Evolutionary conservation across 345 rosid species (phyloP), one percentile per base, ranked within the genome.

Genomic region (Rhodamnia argentea): DNA sequence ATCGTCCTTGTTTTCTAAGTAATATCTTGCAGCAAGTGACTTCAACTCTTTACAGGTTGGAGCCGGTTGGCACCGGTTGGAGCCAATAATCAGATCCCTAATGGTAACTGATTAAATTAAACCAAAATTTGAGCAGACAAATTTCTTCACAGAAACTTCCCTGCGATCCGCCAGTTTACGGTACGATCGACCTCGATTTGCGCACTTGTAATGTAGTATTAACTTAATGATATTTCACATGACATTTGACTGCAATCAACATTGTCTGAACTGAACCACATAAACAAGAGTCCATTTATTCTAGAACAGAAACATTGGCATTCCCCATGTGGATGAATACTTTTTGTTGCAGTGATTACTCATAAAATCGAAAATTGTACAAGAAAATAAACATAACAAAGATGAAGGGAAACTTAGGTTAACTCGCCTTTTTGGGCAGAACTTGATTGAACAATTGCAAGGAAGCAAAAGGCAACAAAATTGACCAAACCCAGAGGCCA

Each of bases 401-500:
- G 51, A 20, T 58, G 37, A 57, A 51, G 52, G 54, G 62, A 40
- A 75, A 20, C 76, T 24, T 58, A 26, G 52, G 20, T 47, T 52
- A 18, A 8, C 52, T 13, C 27, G 92, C 94, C 95, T 88, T 87
- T 40, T 82, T 90, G 90, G 86, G 93, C 93, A 85, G 27, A 86
- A 88, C 84, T 55, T 44, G 90, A 91, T 83, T 44, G 87, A 86
- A 89, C 52, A 9, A 90, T 83, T n/a, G 88, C 70, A 85, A 89
- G 50, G 29, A 92, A 87, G 90, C 89, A 90, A 75, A 88, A 52
- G 47, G 75, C 52, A 16, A 85, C 81, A 52, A 83, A 87, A n/a
- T 29, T 87, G 84, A 86, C 84, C 83, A 82, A 27, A 86, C 83
- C 86, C 59, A 86, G 60, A 22, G 64, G 84, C 92, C 89, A 82